Base-by-base conservation (phyloP, 2,329 filamentous ascomycete genomes). In the Diaporthe amygdali region DNA sequence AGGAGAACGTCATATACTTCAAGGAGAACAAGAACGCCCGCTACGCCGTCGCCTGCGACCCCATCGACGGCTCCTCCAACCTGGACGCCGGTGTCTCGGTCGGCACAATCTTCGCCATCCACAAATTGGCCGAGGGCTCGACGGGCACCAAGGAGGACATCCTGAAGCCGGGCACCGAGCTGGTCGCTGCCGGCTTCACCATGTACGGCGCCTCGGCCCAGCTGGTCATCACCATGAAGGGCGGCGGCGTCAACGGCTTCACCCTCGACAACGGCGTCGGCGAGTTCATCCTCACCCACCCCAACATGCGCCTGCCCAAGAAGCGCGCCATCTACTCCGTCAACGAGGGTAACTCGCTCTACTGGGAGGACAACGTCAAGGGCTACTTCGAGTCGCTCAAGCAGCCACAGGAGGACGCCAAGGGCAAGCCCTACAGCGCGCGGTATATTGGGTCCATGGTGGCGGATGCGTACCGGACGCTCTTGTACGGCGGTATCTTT, bases 181-280 rank as follows among this genome's bases (percentile, higher is more conserved):
- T 98, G 75, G 90, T 98, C 25, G 96, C 96, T 44, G 92, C 94
- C 27, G 96, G 96, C n/a, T 99, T 99, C 89, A 99, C 96, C 83
- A 99, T 99, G 96, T 99, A 99, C 84, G 96, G 96, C 79, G 96
- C 96, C 76, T 98, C 95, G 3, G 92, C 96, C 5, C 96, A 98
- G 86, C 89, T 99, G 55, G 96, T 99, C 78, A 93, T 99, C 80
- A 99, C 96, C 76, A 98, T 98, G 95, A 94, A 93, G 84, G 94
- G 92, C 76, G 94, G 95, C 74, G 89, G 85, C 73, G 96, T 99
- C 83, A 98, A 98, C 84, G 96, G 96, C 78, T 99, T 99, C 88
- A 99, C 96, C 32, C 91, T 99, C 78, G 96, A 99, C 86, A 97
- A 94, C 82, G 94, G 95, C 22, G 91, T 99, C 63, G 96, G 96